These are phyloP conservation scores for Nitzschia sp. DNA, from an alignment of 108 stramenopile species.

Conservation along the genomic window DNA sequence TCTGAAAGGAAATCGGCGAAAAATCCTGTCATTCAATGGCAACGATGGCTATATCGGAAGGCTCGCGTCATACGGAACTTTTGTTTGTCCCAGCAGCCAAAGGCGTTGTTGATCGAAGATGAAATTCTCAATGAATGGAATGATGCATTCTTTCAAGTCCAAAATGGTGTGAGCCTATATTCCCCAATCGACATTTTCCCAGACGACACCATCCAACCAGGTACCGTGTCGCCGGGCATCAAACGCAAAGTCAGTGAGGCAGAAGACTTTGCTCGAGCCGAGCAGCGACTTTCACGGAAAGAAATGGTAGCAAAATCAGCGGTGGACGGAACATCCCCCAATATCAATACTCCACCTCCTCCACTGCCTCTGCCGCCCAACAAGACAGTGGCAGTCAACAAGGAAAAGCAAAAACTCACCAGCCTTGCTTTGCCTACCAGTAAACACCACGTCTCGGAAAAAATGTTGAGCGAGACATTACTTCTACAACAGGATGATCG, in stretches of 20 bases:
- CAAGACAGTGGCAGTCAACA: background rate
- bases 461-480: constrained; percentile 58
- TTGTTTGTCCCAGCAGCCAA: background rate
- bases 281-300: background rate
- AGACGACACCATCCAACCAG: background rate
- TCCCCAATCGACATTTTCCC: background rate
- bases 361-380: background rate
- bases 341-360: background rate
- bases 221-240: background rate
- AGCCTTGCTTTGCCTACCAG: constrained; percentile 54
- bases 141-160: constrained; percentile 26
- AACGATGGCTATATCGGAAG: background rate
- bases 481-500: constrained; percentile 54
- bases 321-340: background rate
- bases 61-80: constrained; percentile 1
- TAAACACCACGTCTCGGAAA: constrained; percentile 56
- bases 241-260: background rate
- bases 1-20: background rate
- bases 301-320: background rate
- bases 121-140: constrained; percentile 41
- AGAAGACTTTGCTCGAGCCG: constrained; percentile 2
- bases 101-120: constrained; percentile 34
- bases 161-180: too few relatives aligned
- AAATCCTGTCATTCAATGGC: constrained; percentile 25
- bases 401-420: background rate